Conservation (phyloP, 2,329 filamentous ascomycete genomes). For the Pochonia chlamydosporia region DNA sequence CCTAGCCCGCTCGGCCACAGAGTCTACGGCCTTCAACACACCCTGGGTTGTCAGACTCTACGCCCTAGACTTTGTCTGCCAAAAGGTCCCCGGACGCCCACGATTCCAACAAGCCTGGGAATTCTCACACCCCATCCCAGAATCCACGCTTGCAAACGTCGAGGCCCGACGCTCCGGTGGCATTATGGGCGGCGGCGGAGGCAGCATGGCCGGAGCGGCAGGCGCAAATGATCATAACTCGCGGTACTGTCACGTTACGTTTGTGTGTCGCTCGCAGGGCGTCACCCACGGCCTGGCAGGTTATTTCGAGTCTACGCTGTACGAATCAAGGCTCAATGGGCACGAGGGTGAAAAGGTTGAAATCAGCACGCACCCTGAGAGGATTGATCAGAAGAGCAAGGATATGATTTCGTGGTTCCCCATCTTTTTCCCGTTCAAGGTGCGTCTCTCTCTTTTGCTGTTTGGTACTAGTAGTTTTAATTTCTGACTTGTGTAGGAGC, state of each 20-base stretch:
- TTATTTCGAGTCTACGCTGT: conserved; percentile 96
- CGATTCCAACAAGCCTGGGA: conserved; percentile 76
- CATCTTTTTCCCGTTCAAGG: conserved; percentile 95
- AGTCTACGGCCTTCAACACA: conserved; percentile 74
- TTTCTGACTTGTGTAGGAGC: conserved; percentile 49
- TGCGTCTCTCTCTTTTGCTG: conserved; percentile 32
- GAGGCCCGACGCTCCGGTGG: conserved; percentile 57
- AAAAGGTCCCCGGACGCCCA: conserved; percentile 48
- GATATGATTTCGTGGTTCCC: conserved; percentile 99
- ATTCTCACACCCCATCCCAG: conserved; percentile 69
- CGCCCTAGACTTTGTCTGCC: conserved; percentile 79
- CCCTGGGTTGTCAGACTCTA: conserved; percentile 94
- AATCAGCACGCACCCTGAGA: conserved; percentile 86
- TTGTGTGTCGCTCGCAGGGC: conserved; percentile 71
- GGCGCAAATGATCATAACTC: conserved; percentile 89
- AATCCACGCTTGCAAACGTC: conserved; percentile 48
- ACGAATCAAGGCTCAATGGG: conserved; percentile 46
- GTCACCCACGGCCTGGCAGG: conserved; percentile 87
- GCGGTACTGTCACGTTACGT: conserved; percentile 71
- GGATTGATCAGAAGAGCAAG: conserved; percentile 86
- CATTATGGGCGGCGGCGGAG: conserved; percentile 60
- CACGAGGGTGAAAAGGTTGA: conserved; percentile 57
- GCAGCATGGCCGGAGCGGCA: conserved; percentile 67
- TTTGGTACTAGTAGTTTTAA: not conserved
- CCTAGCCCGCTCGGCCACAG: conserved; percentile 51